A percentile compares a stretch with the other conserved stretches of the same genome.
Evolutionary conservation across 2,329 filamentous ascomycete genomes (phyloP).

Genomic region (Hortaea sp.): DNA sequence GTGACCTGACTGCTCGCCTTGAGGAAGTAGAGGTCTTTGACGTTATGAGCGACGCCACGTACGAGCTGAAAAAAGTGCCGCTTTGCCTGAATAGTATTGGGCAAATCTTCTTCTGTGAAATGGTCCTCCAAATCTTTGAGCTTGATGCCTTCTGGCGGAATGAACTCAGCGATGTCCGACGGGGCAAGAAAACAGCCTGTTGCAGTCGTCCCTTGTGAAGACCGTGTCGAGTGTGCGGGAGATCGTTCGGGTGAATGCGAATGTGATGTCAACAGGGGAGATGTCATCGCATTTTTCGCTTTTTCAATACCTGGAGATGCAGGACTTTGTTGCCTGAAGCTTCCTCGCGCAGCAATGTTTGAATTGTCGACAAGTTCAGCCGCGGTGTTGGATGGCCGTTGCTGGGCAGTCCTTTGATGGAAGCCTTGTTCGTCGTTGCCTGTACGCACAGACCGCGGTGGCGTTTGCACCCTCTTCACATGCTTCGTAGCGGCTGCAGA

Average conservation of each 20-base stretch:
- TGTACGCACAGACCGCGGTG: background rate
- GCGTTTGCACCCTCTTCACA: background rate
- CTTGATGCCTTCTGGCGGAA: conserved; percentile 1
- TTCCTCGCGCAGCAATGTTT: no score
- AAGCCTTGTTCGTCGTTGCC: no score
- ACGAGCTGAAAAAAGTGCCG: background rate
- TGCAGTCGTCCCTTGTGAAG: no score
- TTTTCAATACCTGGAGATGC: no score
- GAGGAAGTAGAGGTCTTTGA: background rate
- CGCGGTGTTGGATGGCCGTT: no score
- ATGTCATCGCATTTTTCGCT: no score
- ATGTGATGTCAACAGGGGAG: no score
- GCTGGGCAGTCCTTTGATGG: no score
- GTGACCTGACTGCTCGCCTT: background rate
- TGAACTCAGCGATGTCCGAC: background rate
- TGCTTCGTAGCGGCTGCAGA: background rate
- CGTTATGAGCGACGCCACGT: background rate
- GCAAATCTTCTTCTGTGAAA: background rate
- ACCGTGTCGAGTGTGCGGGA: no score
- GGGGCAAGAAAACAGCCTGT: background rate
- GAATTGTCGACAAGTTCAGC: no score
- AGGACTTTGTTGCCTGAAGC: no score
- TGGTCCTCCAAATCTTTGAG: background rate
- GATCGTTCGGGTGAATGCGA: no score
- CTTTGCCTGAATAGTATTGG: background rate